Base-by-base conservation (phyloP, 495 filamentous ascomycete genomes). In the Annulohypoxylon maeteangense region DNA sequence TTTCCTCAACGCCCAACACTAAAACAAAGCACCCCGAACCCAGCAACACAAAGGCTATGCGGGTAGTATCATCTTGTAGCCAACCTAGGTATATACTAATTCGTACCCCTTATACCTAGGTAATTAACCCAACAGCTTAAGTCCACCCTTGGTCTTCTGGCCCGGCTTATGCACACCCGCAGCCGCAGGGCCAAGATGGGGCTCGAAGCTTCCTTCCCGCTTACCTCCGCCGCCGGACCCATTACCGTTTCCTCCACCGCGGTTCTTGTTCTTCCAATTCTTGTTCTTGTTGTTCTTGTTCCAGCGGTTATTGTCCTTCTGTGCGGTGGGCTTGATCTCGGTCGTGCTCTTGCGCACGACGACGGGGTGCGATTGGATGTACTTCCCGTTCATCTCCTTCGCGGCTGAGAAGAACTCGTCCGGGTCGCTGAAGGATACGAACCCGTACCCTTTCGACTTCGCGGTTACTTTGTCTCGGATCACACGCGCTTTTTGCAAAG, bases 341-440 rank as follows among this genome's bases (percentile, higher is more conserved):
- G 96, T 97, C 51, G 90, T 97, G 75, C 92, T 92, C 74, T 94
- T 90, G 78, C 91, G 89, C 65, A 98, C 83, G 45, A 92, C 82
- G 7, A 99, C 89, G 1, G 95, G 95, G 80, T 98, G 95, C 74
- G 93, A 97, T 40, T 96, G 95, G 78, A 99, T 98, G 78, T 99
- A 99, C 83, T 99, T 98, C 50, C 94, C 94, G 78, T 98, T 90
- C 96, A 99, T 99, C 81, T 98, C 96, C 81, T 94, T 91, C 68
- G 92, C 95, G 0, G 95, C 94, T 60, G 89, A 86, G 84, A 98
- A 98, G 80, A 94, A 98, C 75, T 98, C 93, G 74, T 99, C 95
- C 4, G 93, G 91, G 76, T 97, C 91, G 68, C 90, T 91, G 81
- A 99, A 99, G 78, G 92, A 95, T 61, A 98, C 93, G 72, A 99